These are phyloP conservation scores for Fusarium sororula DNA, from an alignment of 2,329 filamentous ascomycete species.

Conservation along the genomic window DNA sequence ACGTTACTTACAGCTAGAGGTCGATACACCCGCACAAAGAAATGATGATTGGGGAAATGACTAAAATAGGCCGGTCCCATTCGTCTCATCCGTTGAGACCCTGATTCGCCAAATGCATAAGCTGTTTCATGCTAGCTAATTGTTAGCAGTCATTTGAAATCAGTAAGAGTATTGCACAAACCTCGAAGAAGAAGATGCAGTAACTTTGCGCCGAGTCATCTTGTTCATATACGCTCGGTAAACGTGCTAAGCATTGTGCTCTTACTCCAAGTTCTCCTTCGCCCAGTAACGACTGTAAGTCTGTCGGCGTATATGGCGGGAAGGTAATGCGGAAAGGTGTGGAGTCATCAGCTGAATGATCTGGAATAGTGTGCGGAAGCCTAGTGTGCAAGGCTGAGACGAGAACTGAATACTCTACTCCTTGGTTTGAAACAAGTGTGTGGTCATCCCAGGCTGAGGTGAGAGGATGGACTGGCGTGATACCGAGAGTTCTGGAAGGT, in stretches of 20 bases:
- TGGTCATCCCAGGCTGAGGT: conserved; percentile 62
- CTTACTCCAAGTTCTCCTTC: conserved; percentile 53
- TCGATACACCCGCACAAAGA: conserved; percentile 65
- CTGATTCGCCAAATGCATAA: conserved; percentile 50
- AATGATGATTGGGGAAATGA: conserved; percentile 65
- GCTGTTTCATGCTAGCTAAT: conserved; percentile 57
- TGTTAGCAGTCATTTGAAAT: conserved; percentile 18
- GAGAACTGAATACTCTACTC: conserved; percentile 51
- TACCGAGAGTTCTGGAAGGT: conserved; percentile 31
- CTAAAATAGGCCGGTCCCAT: conserved; percentile 58
- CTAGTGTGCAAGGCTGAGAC: conserved; percentile 57
- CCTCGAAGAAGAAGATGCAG: conserved; percentile 64
- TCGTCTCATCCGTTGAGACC: conserved; percentile 48
- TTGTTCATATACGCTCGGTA: conserved; percentile 47
- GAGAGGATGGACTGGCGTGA: conserved; percentile 53
- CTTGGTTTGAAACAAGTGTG: conserved; percentile 52
- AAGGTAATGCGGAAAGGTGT: conserved; percentile 51
- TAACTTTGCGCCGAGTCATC: conserved; percentile 51
- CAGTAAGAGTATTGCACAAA: conserved; percentile 41
- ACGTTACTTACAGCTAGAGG: conserved; percentile 58
- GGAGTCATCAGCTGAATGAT: conserved; percentile 33
- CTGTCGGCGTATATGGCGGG: conserved; percentile 50
- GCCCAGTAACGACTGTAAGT: conserved; percentile 48
- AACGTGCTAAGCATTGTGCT: conserved; percentile 56
- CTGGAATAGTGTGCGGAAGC: conserved; percentile 48